Conservation (phyloP, 2,329 filamentous ascomycete genomes). For the Pseudogymnoascus sp. region DNA sequence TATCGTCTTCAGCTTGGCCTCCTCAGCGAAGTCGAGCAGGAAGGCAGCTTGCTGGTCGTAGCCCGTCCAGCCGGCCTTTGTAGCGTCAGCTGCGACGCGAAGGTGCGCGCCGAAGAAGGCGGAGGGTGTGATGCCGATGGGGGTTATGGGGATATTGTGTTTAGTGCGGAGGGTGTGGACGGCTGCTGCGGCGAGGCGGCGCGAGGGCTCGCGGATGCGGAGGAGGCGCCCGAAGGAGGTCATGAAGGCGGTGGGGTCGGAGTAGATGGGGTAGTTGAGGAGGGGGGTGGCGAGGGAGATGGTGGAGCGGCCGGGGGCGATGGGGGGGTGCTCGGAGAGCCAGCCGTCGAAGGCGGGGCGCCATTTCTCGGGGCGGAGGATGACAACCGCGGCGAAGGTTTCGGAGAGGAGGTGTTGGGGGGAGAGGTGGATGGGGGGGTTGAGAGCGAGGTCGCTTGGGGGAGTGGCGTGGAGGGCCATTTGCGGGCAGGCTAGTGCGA, state of each 20-base stretch:
- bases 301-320: constrained; percentile 15
- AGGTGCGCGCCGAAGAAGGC: constrained; percentile 33
- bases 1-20: constrained; percentile 23
- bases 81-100: constrained; percentile 30
- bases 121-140: constrained; percentile 19
- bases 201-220: constrained; percentile 18
- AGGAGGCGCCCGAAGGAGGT: constrained; percentile 33
- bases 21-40: constrained; percentile 28
- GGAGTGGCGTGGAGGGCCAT: constrained; percentile 3
- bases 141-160: constrained; percentile 22
- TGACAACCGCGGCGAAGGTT: constrained; percentile 18
- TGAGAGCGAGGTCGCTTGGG: constrained; percentile 14
- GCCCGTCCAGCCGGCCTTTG: constrained; percentile 27
- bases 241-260: constrained; percentile 26
- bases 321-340: constrained; percentile 15
- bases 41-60: constrained; percentile 28
- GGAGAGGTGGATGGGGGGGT: constrained; percentile 9
- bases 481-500: constrained; percentile 8
- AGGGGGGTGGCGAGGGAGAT: constrained; percentile 18
- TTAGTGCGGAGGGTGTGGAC: constrained; percentile 26
- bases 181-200: constrained; percentile 26
- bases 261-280: constrained; percentile 27
- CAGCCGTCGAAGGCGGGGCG: constrained; percentile 21
- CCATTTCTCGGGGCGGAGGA: constrained; percentile 23
- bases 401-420: constrained; percentile 16